Conservation (phyloP, 139 green algal species). For the Chlorella sorokiniana region DNA sequence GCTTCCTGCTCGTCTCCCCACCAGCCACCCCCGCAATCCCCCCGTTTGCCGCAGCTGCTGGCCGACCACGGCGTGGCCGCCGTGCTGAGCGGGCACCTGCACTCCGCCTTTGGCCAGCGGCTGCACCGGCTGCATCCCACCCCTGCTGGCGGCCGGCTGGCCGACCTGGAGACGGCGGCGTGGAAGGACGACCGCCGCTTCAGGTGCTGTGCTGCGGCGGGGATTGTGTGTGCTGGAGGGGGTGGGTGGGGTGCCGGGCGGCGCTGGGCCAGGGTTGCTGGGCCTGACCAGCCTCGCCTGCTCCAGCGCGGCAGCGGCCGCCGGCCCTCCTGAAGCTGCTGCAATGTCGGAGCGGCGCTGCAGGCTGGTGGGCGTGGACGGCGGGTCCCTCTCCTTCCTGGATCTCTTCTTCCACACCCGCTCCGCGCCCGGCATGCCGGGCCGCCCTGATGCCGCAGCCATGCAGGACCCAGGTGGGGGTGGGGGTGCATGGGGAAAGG, state of each 20-base stretch:
- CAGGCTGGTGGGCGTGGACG: conserved; percentile 48
- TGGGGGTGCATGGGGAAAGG: not conserved
- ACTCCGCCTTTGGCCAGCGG: conserved; percentile 63
- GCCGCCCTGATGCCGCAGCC: conserved; percentile 7
- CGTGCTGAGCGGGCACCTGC: conserved; percentile 73
- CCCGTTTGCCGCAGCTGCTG: not conserved
- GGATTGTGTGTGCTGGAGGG: not conserved
- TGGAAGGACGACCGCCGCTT: conserved; percentile 75
- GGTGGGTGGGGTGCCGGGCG: not conserved
- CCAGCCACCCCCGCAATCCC: not conserved
- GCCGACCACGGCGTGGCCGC: conserved; percentile 34
- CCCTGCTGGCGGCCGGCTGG: conserved; percentile 38
- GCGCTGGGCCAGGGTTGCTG: conserved; percentile 6
- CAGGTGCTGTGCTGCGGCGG: conserved; percentile 23
- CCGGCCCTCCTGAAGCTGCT: not conserved
- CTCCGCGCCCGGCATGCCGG: conserved; percentile 11
- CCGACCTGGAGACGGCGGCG: conserved; percentile 66
- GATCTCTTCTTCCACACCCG: conserved; percentile 58
- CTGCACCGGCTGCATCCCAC: conserved; percentile 58
- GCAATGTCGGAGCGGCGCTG: not conserved
- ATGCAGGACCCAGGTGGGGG: not conserved
- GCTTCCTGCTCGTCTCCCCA: not conserved
- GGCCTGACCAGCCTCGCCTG: too few species aligned
- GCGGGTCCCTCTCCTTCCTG: conserved; percentile 48
- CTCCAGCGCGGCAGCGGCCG: too few species aligned